A percentile compares a stretch with the other conserved stretches of the same genome.
Conservation (phyloP, 2,329 filamentous ascomycete genomes). For the Aspergillus sp. region DNA sequence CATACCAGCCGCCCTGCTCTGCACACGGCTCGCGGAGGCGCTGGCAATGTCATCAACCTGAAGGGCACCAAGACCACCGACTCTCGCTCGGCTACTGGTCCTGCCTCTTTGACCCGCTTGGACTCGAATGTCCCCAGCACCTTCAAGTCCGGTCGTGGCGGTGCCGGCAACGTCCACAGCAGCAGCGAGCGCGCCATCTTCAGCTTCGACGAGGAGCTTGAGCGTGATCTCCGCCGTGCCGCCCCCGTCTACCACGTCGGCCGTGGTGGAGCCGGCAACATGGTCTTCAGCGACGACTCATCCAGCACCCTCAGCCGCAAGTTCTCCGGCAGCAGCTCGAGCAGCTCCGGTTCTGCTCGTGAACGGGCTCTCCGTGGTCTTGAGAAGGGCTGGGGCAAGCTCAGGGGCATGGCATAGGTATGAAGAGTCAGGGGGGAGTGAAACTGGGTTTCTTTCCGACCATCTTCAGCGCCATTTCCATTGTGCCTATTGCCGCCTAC, state of each 20-base stretch:
- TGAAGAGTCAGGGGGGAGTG: background rate
- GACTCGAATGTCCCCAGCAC: slow-evolving; percentile 44
- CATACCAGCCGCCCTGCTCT: slow-evolving; percentile 50
- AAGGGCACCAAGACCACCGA: slow-evolving; percentile 54
- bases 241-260: slow-evolving; percentile 66
- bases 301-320: slow-evolving; percentile 36
- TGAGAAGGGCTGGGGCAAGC: slow-evolving; percentile 44
- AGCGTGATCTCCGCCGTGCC: slow-evolving; percentile 56
- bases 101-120: slow-evolving; percentile 54
- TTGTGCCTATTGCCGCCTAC: background rate
- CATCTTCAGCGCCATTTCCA: slow-evolving; percentile 1
- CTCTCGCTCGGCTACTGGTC: slow-evolving; percentile 45
- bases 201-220: slow-evolving; percentile 67
- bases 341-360: slow-evolving; percentile 38
- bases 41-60: slow-evolving; percentile 59
- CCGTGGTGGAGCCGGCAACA: slow-evolving; percentile 62
- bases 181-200: slow-evolving; percentile 61
- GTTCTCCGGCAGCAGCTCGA: slow-evolving; percentile 38
- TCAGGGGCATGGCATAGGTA: slow-evolving; percentile 37
- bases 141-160: slow-evolving; percentile 54
- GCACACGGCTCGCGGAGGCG: slow-evolving; percentile 58
- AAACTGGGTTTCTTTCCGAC: slow-evolving; percentile 2
- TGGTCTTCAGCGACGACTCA: slow-evolving; percentile 33
- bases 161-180: slow-evolving; percentile 57
- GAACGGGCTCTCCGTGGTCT: slow-evolving; percentile 39